A percentile compares a stretch with the other conserved stretches of the same genome.
These are phyloP conservation scores for Aspergillus nanangensis DNA, from an alignment of 495 filamentous ascomycete genomes.

Conservation along the genomic window DNA sequence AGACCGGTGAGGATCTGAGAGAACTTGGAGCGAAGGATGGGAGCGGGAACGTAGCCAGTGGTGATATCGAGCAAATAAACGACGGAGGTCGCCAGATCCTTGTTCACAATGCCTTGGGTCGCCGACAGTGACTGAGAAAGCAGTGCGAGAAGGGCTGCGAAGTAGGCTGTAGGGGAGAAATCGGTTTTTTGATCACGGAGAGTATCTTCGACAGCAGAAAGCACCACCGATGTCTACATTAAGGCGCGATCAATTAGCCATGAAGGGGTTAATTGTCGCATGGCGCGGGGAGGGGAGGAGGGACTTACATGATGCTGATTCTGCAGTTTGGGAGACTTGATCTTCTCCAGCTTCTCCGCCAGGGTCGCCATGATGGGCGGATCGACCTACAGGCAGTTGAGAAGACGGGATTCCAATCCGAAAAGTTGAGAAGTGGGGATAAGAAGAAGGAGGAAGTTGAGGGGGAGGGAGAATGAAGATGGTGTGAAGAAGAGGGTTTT, in stretches of 20 bases:
- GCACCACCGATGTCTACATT: constrained; percentile 73
- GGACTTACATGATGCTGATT: constrained; percentile 81
- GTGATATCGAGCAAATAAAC: constrained; percentile 95
- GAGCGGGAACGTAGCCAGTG: constrained; percentile 72
- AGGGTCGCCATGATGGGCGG: constrained; percentile 61
- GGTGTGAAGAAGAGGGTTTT: too few species aligned
- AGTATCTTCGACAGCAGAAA: constrained; percentile 88
- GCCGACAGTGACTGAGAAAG: constrained; percentile 69
- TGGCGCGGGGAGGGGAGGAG: constrained; percentile 1
- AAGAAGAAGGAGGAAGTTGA: constrained; percentile 20
- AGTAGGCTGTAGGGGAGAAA: constrained; percentile 83
- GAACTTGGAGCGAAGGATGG: constrained; percentile 89
- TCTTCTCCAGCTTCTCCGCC: constrained; percentile 89
- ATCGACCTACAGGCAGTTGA: constrained; percentile 23
- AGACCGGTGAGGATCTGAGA: constrained; percentile 84
- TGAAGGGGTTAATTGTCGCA: neutral
- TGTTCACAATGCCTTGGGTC: constrained; percentile 63
- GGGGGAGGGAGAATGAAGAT: constrained; percentile 25
- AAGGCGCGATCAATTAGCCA: neutral
- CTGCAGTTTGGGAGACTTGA: constrained; percentile 92
- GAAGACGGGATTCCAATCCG: constrained; percentile 12
- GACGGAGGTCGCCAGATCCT: constrained; percentile 79
- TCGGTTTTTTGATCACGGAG: constrained; percentile 80
- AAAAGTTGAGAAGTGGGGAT: constrained; percentile 3
- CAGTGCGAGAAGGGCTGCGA: constrained; percentile 90